phyloP scores from a whole-genome alignment of 1,284 basidiomycete genomes.

The Trametes versicolor region DNA sequence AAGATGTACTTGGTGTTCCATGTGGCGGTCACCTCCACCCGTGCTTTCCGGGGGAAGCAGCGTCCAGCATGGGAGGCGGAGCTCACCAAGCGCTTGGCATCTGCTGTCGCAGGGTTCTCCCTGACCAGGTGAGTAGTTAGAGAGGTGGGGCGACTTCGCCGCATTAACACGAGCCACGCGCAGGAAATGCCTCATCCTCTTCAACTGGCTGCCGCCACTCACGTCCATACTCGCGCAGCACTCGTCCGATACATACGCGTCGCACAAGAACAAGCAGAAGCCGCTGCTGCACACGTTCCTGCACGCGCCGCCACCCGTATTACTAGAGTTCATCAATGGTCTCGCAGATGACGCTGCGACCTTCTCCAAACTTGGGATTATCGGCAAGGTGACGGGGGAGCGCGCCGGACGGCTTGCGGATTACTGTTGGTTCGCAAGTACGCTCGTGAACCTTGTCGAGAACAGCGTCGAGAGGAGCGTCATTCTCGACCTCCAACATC shows the following conservation, averaged over 20 bases:
- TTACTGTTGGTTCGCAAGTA: slow-evolving; percentile 85
- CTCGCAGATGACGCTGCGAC: slow-evolving; percentile 81
- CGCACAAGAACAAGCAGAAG: slow-evolving; percentile 51
- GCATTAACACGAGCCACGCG: background rate
- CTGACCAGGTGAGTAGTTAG: slow-evolving; percentile 65
- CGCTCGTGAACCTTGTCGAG: slow-evolving; percentile 80
- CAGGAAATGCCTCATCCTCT: slow-evolving; percentile 81
- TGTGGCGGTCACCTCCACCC: slow-evolving; percentile 54
- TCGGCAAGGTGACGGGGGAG: slow-evolving; percentile 69
- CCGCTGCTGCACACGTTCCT: slow-evolving; percentile 77
- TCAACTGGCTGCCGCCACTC: slow-evolving; percentile 83
- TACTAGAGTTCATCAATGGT: slow-evolving; percentile 78
- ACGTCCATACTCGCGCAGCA: slow-evolving; percentile 74
- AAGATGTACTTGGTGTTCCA: slow-evolving; percentile 79
- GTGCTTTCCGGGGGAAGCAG: slow-evolving; percentile 54
- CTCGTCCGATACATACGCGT: slow-evolving; percentile 60
- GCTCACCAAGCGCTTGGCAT: slow-evolving; percentile 65
- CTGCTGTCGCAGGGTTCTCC: slow-evolving; percentile 72
- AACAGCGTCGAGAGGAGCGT: slow-evolving; percentile 80
- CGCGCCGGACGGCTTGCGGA: slow-evolving; percentile 78
- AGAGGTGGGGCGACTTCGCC: background rate
- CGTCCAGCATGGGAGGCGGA: slow-evolving; percentile 63
- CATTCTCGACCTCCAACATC: slow-evolving; percentile 65
- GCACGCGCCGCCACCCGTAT: slow-evolving; percentile 83
- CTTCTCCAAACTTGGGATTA: slow-evolving; percentile 72